Conservation (phyloP, 805 yeast genomes). For the Hanseniaspora lindneri region DNA sequence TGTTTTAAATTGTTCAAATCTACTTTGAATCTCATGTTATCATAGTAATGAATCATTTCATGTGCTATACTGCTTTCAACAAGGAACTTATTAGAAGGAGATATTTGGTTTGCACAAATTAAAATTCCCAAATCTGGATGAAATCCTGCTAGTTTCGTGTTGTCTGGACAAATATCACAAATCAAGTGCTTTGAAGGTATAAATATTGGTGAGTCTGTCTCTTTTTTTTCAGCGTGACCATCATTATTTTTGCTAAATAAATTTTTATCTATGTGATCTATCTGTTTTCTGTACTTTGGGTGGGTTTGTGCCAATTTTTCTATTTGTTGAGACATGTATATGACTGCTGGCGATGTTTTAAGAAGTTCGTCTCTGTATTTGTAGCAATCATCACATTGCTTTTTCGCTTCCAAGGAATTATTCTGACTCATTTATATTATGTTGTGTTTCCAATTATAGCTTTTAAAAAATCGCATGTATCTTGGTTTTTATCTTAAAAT, state of each 20-base stretch:
- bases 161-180: slow-evolving; percentile 76
- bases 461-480: neutral
- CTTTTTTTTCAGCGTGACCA: neutral
- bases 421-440: neutral
- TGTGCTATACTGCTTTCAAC: slow-evolving; percentile 86
- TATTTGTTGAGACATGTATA: slow-evolving; percentile 77
- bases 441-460: neutral
- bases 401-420: slow-evolving; percentile 26
- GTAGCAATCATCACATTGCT: slow-evolving; percentile 58
- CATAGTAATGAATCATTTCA: slow-evolving; percentile 88
- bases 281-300: slow-evolving; percentile 15
- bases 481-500: neutral
- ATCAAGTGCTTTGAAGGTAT: slow-evolving; percentile 37
- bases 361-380: slow-evolving; percentile 72
- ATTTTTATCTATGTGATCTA: slow-evolving; percentile 21
- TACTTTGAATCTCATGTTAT: slow-evolving; percentile 74
- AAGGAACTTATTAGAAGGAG: slow-evolving; percentile 51
- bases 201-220: slow-evolving; percentile 21
- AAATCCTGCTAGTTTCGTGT: slow-evolving; percentile 76
- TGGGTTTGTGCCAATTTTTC: slow-evolving; percentile 37
- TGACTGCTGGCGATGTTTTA: slow-evolving; percentile 68
- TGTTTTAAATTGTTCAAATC: slow-evolving; percentile 77
- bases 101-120: slow-evolving; percentile 71
- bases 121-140: slow-evolving; percentile 81
- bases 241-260: slow-evolving; percentile 4